Percentiles rank a stretch among this genome's conserved stretches.
These are phyloP conservation scores for Lantana camara DNA, from an alignment of 257 asterid species.

Conservation along the genomic window DNA sequence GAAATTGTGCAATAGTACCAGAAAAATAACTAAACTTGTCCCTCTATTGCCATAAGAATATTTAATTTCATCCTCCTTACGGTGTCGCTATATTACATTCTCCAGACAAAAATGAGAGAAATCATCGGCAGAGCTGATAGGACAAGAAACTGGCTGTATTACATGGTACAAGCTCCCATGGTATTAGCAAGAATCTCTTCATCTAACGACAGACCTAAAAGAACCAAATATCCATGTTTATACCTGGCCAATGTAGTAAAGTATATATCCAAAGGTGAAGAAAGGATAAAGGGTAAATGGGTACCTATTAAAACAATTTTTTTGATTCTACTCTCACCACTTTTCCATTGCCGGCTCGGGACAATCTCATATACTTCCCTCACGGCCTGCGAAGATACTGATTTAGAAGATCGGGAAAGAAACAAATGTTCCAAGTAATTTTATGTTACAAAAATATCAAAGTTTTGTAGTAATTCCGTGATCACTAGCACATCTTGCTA, in stretches of 20 bases:
- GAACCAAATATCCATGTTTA: not conserved
- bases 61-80: too few relatives aligned
- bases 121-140: not conserved
- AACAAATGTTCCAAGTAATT: not conserved
- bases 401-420: constrained; percentile 2
- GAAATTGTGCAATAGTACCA: too few relatives aligned
- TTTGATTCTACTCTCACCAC: constrained; percentile 56
- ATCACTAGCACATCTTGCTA: not conserved
- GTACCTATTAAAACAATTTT: constrained; percentile 89
- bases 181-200: constrained; percentile 64
- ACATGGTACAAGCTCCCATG: constrained; percentile 51
- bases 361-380: constrained; percentile 94
- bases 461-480: not conserved
- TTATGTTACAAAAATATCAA: not conserved
- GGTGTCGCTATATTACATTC: too few relatives aligned
- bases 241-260: constrained; percentile 3
- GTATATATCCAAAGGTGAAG: not conserved
- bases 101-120: not conserved
- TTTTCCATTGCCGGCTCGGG: constrained; percentile 81
- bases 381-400: constrained; percentile 64
- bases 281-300: not conserved
- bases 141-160: constrained; percentile 3
- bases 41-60: not conserved
- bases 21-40: not conserved
- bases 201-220: constrained; percentile 68